Evolutionary conservation across 345 rosid genomes (phyloP).

Genomic region (Eucalyptus viminalis): DNA sequence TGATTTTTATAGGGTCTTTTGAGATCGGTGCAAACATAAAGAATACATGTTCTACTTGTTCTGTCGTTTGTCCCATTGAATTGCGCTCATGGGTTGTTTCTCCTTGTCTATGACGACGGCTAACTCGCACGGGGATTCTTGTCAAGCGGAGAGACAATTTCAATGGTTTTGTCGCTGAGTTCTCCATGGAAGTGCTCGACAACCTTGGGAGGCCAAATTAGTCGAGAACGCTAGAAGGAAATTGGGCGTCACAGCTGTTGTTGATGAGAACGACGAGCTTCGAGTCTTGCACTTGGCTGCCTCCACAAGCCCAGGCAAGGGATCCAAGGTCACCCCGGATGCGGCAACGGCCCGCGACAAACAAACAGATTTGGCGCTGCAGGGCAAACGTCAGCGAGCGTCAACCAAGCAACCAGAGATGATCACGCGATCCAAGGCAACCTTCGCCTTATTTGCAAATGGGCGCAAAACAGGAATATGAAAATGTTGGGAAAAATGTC

Average conservation of each 20-base stretch:
- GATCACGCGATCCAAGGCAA: background rate
- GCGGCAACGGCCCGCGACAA: background rate
- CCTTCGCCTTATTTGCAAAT: background rate
- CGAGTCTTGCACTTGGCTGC: background rate
- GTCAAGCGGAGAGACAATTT: background rate
- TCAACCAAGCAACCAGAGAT: background rate
- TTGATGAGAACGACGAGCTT: background rate
- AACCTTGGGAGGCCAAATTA: constrained; percentile 19
- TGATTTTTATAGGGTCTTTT: background rate
- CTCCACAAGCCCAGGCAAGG: background rate
- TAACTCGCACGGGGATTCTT: background rate
- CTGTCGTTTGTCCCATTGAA: background rate
- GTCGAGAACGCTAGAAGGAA: constrained; percentile 39
- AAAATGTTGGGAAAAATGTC: background rate
- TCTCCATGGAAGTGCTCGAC: constrained; percentile 39
- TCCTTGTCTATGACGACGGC: background rate
- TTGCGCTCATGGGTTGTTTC: background rate
- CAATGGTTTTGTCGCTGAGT: constrained; percentile 18
- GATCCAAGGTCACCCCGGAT: background rate
- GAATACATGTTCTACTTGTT: background rate
- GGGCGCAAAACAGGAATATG: background rate
- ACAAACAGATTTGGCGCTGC: background rate
- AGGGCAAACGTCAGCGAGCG: background rate
- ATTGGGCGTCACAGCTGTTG: background rate
- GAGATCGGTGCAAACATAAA: background rate